Conservation (phyloP, 371 early-diverging fungal species). For the Mortierella sp. region DNA sequence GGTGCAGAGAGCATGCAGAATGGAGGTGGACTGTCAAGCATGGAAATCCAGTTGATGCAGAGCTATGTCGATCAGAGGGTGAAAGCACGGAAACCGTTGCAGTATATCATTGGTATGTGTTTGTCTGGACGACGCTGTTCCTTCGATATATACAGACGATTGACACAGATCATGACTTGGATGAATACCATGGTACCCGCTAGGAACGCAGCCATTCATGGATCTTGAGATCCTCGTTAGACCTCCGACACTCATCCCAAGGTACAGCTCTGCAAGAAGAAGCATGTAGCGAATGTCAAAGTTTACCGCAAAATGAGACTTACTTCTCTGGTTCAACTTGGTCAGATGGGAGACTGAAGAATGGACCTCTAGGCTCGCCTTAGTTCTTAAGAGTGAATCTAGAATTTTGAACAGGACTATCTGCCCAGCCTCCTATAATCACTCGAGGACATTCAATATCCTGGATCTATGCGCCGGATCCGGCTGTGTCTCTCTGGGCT, state of each 20-base stretch:
- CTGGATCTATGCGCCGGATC: conserved; percentile 91
- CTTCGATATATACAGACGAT: too few relatives aligned
- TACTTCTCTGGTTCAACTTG: not conserved
- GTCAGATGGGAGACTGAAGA: conserved; percentile 93
- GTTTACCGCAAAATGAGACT: not conserved
- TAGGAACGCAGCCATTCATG: conserved; percentile 85
- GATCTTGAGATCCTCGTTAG: conserved; percentile 77
- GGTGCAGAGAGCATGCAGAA: not conserved
- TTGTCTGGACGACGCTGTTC: too few relatives aligned
- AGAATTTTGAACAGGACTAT: not conserved
- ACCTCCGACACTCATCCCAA: conserved; percentile 87
- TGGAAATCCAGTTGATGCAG: conserved; percentile 47
- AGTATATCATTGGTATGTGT: conserved; percentile 81
- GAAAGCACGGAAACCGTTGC: conserved; percentile 77
- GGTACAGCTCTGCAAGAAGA: too few relatives aligned
- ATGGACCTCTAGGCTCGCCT: conserved; percentile 76
- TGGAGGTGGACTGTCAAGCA: conserved; percentile 1
- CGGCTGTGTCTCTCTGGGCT: conserved; percentile 86
- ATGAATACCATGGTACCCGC: not conserved
- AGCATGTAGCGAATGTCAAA: too few relatives aligned
- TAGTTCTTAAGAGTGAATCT: conserved; percentile 50
- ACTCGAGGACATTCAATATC: conserved; percentile 61
- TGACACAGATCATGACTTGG: too few relatives aligned
- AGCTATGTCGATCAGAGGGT: conserved; percentile 63
- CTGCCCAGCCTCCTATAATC: conserved; percentile 3